These are phyloP conservation scores for Camelina neglecta DNA, from an alignment of 345 rosid genomes.

Conservation along the genomic window DNA sequence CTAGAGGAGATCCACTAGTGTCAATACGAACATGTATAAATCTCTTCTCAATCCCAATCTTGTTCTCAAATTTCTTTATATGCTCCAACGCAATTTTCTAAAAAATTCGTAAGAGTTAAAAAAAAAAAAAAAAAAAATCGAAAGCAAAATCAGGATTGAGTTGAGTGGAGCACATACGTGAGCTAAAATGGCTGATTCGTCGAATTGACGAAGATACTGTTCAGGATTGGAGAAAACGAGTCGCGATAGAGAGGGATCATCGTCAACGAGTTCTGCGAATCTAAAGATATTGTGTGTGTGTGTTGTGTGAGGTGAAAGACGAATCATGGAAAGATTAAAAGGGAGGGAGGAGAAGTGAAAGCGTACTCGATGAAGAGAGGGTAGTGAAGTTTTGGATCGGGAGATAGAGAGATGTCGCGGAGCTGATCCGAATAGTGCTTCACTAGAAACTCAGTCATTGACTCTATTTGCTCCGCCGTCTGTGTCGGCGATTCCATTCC, in stretches of 20 bases:
- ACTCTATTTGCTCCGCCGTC: constrained; percentile 46
- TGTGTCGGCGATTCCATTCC: constrained; percentile 39
- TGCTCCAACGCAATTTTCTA: constrained; percentile 66
- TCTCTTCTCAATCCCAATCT: constrained; percentile 63
- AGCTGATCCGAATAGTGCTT: constrained; percentile 63
- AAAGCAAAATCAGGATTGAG: no score
- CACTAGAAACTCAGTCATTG: constrained; percentile 66
- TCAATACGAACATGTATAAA: constrained; percentile 84
- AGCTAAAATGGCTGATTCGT: constrained; percentile 81
- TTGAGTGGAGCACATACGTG: constrained; percentile 51
- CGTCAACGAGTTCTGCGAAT: constrained; percentile 76
- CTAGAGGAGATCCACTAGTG: constrained; percentile 79
- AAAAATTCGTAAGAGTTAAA: no score
- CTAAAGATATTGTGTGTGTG: constrained; percentile 38
- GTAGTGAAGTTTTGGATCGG: constrained; percentile 84
- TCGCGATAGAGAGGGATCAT: constrained; percentile 65
- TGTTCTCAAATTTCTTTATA: constrained; percentile 52
- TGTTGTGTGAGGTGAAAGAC: not conserved
- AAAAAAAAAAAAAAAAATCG: no score
- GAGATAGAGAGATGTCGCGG: constrained; percentile 61
- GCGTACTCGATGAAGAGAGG: constrained; percentile 73
- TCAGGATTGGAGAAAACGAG: constrained; percentile 64
- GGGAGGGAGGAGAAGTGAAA: not conserved
- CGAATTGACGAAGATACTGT: constrained; percentile 59
- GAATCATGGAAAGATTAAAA: not conserved